Percentiles rank a stretch among this genome's conserved stretches.
phyloP scores from a whole-genome alignment of 2,329 filamentous ascomycete species.

The Cladosporium oxysporum region DNA sequence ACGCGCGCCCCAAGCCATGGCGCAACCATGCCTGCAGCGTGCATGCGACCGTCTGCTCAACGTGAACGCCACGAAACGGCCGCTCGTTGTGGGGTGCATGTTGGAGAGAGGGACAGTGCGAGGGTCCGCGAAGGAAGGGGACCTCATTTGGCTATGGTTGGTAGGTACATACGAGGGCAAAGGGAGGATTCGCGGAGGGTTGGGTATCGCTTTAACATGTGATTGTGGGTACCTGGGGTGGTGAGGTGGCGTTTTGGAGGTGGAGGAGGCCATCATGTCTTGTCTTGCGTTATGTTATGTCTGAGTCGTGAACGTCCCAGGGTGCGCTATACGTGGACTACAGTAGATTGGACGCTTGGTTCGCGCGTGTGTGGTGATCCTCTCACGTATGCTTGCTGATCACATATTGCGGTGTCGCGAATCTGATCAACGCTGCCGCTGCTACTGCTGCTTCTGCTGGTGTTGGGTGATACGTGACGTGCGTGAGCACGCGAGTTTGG shows the following conservation, averaged over 20 bases:
- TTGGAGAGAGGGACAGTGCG: not conserved
- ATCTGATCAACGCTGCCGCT: slow-evolving; percentile 6
- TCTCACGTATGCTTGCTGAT: not conserved
- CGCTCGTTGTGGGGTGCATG: slow-evolving; percentile 4
- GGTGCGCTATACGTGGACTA: not conserved
- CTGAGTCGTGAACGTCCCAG: not conserved
- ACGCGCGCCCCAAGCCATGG: not conserved
- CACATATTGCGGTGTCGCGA: not conserved
- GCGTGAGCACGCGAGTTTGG: slow-evolving; percentile 14
- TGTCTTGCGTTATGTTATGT: not conserved
- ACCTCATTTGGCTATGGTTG: not conserved
- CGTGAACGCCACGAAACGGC: slow-evolving; percentile 15
- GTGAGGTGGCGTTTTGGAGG: not conserved
- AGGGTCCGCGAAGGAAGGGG: not conserved
- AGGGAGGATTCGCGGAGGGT: not conserved
- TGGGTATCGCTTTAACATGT: not conserved
- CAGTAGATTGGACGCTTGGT: not conserved
- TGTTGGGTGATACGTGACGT: not conserved
- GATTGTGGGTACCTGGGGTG: not conserved
- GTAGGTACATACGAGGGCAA: not conserved
- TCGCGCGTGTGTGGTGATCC: not conserved
- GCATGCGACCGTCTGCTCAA: slow-evolving; percentile 20
- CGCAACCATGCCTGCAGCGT: slow-evolving; percentile 13
- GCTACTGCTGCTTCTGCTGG: not conserved
- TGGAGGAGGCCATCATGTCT: not conserved